Evolutionary conservation across 306 rosid genomes (phyloP), one percentile per base, ranked within the genome.

Genomic region (Pachyrhizus erosus): DNA sequence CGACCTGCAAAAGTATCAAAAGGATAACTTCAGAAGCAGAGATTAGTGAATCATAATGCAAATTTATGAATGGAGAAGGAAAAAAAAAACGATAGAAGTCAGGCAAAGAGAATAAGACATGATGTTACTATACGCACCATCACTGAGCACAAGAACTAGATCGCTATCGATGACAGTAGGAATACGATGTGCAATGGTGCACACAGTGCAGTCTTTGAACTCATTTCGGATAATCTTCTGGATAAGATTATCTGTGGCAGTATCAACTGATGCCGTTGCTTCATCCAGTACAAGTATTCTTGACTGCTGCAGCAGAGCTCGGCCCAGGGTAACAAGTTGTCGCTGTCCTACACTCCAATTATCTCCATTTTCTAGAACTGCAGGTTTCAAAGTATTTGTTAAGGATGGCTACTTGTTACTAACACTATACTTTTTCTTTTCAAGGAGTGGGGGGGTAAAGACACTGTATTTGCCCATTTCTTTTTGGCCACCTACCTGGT

Each of bases 301-400:
- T 26, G 98, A 95, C 84, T 96, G 98, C 91, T 91, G 92, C 75
- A 96, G 91, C 76, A 96, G 86, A 52, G 99, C 99, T 75, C 99
- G 92, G 66, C 99, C 99, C 27, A 96, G 80, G 24, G 99, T 87
- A 75, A 96, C 97, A 62, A 96, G 99, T 82, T 96, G 99, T 60
- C 99, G 89, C 87, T 96, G 99, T 46, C 99, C 99, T 68, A 93
- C 98, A 76, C 99, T 96, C 99, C 99, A 96, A 68, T 96, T 96
- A 81, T 96, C 99, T 82, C 99, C 99, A 96, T 92, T 96, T 87
- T 96, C 99, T n/a, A 93, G 86, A 81, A 96, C 99, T 96, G 94
- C 75, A 82, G 55, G 68, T 83, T 84, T 40, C 78, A 74, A 65
- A 61, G 55, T 21, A 57, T 26, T 27, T 21, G 33, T 76, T 87